Percentiles rank a stretch among this genome's conserved stretches.
phyloP scores from a whole-genome alignment of 164 flowering plant genomes.

The Tetracentron sinense region DNA sequence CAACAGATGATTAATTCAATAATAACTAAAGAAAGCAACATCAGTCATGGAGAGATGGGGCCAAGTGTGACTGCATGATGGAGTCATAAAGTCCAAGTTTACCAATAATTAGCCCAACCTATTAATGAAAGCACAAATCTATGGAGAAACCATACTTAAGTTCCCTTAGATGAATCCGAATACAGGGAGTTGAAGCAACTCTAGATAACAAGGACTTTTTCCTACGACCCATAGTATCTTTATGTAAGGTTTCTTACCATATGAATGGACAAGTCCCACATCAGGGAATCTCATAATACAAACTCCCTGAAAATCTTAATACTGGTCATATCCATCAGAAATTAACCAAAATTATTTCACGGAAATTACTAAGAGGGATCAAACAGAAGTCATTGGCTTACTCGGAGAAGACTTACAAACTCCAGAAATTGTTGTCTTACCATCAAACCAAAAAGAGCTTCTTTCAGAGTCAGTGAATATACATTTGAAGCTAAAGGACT shows the following conservation, averaged over 20 bases:
- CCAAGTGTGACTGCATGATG: neutral
- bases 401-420: neutral
- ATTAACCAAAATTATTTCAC: neutral
- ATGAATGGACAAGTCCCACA: neutral
- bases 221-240: neutral
- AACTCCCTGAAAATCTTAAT: neutral
- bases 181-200: neutral
- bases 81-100: neutral
- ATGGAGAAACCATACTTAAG: neutral
- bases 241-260: neutral
- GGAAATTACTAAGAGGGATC: neutral
- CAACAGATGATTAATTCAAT: neutral
- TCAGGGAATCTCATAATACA: neutral
- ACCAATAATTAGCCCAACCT: neutral
- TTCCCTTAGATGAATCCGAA: no score
- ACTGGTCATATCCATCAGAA: neutral
- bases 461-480: neutral
- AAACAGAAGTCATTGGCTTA: neutral
- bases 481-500: neutral
- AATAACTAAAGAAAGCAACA: neutral
- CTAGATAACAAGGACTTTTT: neutral
- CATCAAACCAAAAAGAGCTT: neutral
- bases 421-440: neutral
- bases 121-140: neutral
- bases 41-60: no score